Percentiles rank a stretch among this genome's conserved stretches.
Conservation (phyloP, 2,329 filamentous ascomycete species). For the Nemania serpens region DNA sequence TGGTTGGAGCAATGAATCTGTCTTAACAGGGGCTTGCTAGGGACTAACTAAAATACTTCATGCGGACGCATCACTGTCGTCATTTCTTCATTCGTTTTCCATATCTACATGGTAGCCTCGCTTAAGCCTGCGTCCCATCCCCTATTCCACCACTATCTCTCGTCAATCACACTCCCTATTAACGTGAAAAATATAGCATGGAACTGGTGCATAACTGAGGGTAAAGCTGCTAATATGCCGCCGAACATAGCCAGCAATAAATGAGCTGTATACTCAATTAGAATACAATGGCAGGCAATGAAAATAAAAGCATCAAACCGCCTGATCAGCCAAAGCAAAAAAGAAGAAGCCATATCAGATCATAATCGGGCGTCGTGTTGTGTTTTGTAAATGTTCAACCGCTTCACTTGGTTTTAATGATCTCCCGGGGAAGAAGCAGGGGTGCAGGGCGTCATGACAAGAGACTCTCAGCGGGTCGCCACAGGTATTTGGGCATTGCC, state of each 20-base stretch:
- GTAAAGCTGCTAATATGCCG: constrained; percentile 14
- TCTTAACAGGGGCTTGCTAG: neutral
- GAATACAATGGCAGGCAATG: constrained; percentile 30
- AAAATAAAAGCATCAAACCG: constrained; percentile 28
- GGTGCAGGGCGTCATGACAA: neutral
- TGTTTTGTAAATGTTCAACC: neutral
- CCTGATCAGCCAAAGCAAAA: constrained; percentile 30
- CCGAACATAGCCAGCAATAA: constrained; percentile 14
- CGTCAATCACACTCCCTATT: neutral
- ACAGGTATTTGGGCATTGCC: neutral
- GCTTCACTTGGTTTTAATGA: neutral
- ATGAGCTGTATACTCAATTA: constrained; percentile 21
- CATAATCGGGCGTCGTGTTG: neutral
- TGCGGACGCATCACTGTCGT: neutral
- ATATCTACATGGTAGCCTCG: constrained; percentile 3
- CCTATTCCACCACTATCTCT: neutral
- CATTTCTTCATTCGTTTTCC: neutral
- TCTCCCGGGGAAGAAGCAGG: no score
- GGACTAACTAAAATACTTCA: neutral
- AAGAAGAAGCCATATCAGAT: neutral
- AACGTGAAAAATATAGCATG: constrained; percentile 20
- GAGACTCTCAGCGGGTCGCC: neutral
- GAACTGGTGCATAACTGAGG: constrained; percentile 17
- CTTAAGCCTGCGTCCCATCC: neutral
- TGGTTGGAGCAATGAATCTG: neutral